Conservation (phyloP, 2,329 filamentous ascomycete species). For the Cadophora sp. region DNA sequence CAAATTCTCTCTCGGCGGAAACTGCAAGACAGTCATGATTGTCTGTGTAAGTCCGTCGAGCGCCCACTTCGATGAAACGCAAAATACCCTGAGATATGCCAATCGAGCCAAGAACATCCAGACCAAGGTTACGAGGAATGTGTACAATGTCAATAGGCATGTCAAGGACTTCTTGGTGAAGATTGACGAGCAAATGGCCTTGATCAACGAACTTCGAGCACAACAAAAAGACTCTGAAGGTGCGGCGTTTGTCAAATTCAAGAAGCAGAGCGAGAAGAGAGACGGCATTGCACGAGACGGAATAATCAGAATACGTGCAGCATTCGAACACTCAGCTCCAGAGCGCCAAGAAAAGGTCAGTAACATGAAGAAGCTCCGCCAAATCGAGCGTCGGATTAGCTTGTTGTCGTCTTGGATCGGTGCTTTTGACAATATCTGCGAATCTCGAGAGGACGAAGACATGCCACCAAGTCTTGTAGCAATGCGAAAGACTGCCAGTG, state of each 20-base stretch:
- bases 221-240: conserved; percentile 90
- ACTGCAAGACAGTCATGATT: conserved; percentile 99
- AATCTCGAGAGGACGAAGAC: conserved; percentile 71
- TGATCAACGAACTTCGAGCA: conserved; percentile 94
- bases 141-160: conserved; percentile 98
- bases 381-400: conserved; percentile 83
- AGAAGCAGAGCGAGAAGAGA: conserved; percentile 87
- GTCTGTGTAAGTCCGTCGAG: conserved; percentile 97
- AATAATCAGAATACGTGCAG: conserved; percentile 76
- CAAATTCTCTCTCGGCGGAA: conserved; percentile 96
- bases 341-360: conserved; percentile 82
- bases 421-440: conserved; percentile 85
- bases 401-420: conserved; percentile 92
- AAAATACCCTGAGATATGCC: conserved; percentile 96
- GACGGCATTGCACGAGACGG: conserved; percentile 79
- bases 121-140: conserved; percentile 98
- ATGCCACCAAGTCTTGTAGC: conserved; percentile 73
- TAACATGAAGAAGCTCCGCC: conserved; percentile 81
- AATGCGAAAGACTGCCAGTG: conserved; percentile 87
- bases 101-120: conserved; percentile 99
- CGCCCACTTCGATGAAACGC: conserved; percentile 96
- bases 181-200: conserved; percentile 96
- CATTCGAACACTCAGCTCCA: conserved; percentile 79
- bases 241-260: conserved; percentile 84
- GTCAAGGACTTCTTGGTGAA: conserved; percentile 99